These are phyloP conservation scores for Coniella lustricola DNA, from an alignment of 2,329 filamentous ascomycete genomes.

Conservation along the genomic window DNA sequence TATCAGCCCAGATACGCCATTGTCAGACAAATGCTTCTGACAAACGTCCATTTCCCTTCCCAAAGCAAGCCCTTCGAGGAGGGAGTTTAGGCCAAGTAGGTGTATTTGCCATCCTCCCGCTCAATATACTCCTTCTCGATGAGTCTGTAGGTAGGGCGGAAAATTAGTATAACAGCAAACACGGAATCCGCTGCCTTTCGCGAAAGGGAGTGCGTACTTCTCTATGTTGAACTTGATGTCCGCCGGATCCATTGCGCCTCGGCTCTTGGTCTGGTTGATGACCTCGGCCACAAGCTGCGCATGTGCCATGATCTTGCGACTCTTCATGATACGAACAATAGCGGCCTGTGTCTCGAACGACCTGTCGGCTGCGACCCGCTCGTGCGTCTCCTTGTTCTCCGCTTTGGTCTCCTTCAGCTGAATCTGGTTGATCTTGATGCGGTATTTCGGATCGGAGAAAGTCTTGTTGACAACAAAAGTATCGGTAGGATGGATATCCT, in stretches of 20 bases:
- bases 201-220: conserved; percentile 51
- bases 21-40: neutral
- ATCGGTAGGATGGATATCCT: conserved; percentile 71
- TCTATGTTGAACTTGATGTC: conserved; percentile 98
- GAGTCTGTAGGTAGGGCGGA: conserved; percentile 45
- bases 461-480: conserved; percentile 73
- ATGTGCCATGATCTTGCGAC: conserved; percentile 78
- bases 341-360: conserved; percentile 97
- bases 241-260: conserved; percentile 75
- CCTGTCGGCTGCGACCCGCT: conserved; percentile 79
- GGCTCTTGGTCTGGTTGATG: conserved; percentile 79
- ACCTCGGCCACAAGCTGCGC: conserved; percentile 85
- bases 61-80: neutral
- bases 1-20: neutral
- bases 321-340: conserved; percentile 96
- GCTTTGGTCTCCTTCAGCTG: conserved; percentile 93
- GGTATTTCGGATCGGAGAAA: conserved; percentile 76
- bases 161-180: neutral
- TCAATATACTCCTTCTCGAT: conserved; percentile 95
- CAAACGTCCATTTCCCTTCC: conserved; percentile 1
- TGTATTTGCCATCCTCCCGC: conserved; percentile 63
- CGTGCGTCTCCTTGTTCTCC: conserved; percentile 90
- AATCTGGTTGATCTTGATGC: conserved; percentile 98
- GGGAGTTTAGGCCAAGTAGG: conserved; percentile 57
- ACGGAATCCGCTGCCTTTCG: neutral